phyloP scores from a whole-genome alignment of 164 flowering plant genomes.

The Houttuynia cordata region DNA sequence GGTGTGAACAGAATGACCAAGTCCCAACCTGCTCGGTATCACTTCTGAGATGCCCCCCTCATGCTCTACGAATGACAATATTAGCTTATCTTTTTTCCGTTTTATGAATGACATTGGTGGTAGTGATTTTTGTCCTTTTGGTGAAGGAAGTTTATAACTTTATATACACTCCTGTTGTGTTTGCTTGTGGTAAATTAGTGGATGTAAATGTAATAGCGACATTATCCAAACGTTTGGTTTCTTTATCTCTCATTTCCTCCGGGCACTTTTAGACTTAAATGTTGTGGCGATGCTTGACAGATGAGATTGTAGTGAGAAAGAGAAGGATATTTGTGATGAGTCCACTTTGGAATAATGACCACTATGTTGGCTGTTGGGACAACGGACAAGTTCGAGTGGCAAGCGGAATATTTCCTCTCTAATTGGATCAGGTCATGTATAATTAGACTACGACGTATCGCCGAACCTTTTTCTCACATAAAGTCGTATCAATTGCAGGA shows the following conservation, averaged over 20 bases:
- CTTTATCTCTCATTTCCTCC: background rate
- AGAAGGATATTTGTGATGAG: no score
- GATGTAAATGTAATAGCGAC: background rate
- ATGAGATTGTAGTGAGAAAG: no score
- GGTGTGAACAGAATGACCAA: constrained; percentile 81
- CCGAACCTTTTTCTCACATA: no score
- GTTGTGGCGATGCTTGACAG: background rate
- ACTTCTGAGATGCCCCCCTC: constrained; percentile 15
- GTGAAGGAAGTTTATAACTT: background rate
- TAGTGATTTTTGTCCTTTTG: background rate
- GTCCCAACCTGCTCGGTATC: constrained; percentile 52
- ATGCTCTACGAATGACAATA: background rate
- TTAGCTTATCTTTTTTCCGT: background rate
- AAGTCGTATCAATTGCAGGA: no score
- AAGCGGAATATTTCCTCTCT: no score
- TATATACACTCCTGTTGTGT: background rate
- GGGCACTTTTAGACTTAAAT: no score
- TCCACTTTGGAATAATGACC: no score
- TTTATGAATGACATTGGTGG: no score
- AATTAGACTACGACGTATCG: no score
- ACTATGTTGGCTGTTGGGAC: no score
- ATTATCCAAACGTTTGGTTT: background rate
- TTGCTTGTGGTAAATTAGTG: background rate
- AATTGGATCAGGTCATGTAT: no score
- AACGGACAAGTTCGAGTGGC: no score